These are phyloP conservation scores for Smallanthus sonchifolius DNA, from an alignment of 129 eudicot species.

Conservation along the genomic window DNA sequence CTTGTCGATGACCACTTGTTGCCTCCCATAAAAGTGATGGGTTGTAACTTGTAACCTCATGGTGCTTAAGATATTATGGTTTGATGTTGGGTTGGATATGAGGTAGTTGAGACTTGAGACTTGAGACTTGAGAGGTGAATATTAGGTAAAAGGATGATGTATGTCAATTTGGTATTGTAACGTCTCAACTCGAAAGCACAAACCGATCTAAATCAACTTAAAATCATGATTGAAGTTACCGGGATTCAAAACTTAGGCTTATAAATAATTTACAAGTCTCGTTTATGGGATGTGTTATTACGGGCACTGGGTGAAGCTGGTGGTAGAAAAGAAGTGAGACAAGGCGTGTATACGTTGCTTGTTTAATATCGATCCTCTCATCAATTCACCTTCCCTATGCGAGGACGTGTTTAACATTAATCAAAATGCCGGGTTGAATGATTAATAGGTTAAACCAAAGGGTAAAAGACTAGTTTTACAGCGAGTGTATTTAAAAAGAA, in stretches of 20 bases:
- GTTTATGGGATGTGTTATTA: too few relatives aligned
- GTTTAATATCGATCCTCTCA: too few relatives aligned
- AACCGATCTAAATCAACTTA: neutral
- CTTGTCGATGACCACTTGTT: conserved; percentile 14
- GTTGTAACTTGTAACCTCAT: neutral
- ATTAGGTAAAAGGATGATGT: neutral
- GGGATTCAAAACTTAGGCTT: neutral
- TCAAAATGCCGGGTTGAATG: neutral
- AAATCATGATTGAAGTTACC: neutral
- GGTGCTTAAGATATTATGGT: neutral
- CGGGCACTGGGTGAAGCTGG: too few relatives aligned
- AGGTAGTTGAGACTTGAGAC: too few relatives aligned
- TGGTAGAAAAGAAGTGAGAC: too few relatives aligned
- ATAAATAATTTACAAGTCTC: neutral
- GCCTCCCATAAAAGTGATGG: neutral
- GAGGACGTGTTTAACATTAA: neutral
- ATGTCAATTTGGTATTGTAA: too few relatives aligned
- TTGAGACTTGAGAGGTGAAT: neutral
- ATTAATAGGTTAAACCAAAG: too few relatives aligned
- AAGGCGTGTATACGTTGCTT: too few relatives aligned
- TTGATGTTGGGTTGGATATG: neutral
- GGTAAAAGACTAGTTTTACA: too few relatives aligned
- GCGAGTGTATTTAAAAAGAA: too few relatives aligned
- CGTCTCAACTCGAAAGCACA: neutral
- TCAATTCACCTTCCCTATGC: too few relatives aligned